Conservation (phyloP, 2,329 filamentous ascomycete species). For the Exophiala bonariae region DNA sequence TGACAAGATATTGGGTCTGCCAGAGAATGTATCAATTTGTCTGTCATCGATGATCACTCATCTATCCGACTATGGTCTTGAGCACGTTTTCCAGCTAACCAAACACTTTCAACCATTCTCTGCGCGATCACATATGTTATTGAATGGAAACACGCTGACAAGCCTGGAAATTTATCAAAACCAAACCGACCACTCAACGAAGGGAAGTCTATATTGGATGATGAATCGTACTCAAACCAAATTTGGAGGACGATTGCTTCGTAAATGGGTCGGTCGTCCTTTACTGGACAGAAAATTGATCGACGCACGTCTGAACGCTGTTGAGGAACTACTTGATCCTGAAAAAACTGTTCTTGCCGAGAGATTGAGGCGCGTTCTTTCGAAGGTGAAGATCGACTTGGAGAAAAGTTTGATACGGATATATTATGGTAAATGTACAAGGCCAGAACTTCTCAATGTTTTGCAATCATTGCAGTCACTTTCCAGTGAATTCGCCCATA, state of each 20-base stretch:
- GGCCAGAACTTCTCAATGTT: conserved; percentile 81
- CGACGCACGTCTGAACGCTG: conserved; percentile 76
- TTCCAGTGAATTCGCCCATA: conserved; percentile 69
- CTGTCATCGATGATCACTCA: conserved; percentile 96
- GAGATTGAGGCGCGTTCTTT: conserved; percentile 70
- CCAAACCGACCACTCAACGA: conserved; percentile 79
- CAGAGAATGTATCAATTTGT: conserved; percentile 85
- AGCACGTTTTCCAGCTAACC: conserved; percentile 93
- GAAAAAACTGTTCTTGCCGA: conserved; percentile 68
- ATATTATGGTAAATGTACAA: conserved; percentile 93
- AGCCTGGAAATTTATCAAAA: conserved; percentile 96
- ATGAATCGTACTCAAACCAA: conserved; percentile 88
- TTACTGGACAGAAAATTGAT: conserved; percentile 74
- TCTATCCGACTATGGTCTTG: conserved; percentile 84
- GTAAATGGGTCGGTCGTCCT: conserved; percentile 93
- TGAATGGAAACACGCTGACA: conserved; percentile 91
- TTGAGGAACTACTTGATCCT: conserved; percentile 78
- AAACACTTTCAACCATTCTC: conserved; percentile 98
- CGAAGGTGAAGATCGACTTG: conserved; percentile 73
- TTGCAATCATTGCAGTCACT: conserved; percentile 84
- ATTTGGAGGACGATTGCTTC: conserved; percentile 81
- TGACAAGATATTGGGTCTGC: conserved; percentile 81
- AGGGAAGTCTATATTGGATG: conserved; percentile 92
- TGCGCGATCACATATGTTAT: conserved; percentile 88
- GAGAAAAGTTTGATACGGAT: conserved; percentile 93